phyloP scores from a whole-genome alignment of 805 yeast species.

The Dipodascus geniculatus region DNA sequence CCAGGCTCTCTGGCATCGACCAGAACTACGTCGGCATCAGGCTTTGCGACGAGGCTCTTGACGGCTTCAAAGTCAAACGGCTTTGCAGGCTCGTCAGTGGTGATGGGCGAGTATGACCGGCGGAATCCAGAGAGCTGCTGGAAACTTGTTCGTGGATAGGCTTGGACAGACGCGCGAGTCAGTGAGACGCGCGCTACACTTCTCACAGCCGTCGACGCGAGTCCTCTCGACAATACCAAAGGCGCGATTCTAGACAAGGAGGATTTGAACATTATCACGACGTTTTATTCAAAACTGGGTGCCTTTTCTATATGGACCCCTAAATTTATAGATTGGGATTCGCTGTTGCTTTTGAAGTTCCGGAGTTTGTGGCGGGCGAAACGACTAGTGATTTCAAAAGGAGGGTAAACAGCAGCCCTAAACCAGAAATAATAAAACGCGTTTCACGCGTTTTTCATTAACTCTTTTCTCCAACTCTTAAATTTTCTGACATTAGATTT shows the following conservation, averaged over 20 bases:
- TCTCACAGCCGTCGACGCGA: background rate
- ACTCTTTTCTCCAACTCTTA: too few relatives aligned
- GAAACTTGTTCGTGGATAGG: background rate
- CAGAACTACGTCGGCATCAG: conserved; percentile 41
- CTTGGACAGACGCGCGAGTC: background rate
- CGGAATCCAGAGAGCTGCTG: background rate
- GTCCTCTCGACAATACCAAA: background rate
- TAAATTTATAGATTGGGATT: too few relatives aligned
- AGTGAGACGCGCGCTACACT: background rate
- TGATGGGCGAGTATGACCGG: conserved; percentile 17
- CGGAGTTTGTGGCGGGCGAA: too few relatives aligned
- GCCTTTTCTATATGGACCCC: too few relatives aligned
- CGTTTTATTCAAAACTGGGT: too few relatives aligned
- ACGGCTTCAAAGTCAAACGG: conserved; percentile 42
- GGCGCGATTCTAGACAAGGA: background rate
- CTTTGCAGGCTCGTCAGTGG: conserved; percentile 34
- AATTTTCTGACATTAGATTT: too few relatives aligned
- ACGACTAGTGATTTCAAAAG: too few relatives aligned
- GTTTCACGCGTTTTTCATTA: too few relatives aligned
- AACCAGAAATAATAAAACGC: too few relatives aligned
- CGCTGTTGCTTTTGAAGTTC: too few relatives aligned
- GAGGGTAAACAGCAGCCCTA: too few relatives aligned
- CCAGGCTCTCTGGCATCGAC: conserved; percentile 91
- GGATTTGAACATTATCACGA: background rate
- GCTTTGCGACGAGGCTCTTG: conserved; percentile 34